Evolutionary conservation across 495 filamentous ascomycete genomes (phyloP), one percentile per base, ranked within the genome.

Genomic region (Neurospora sp.): DNA sequence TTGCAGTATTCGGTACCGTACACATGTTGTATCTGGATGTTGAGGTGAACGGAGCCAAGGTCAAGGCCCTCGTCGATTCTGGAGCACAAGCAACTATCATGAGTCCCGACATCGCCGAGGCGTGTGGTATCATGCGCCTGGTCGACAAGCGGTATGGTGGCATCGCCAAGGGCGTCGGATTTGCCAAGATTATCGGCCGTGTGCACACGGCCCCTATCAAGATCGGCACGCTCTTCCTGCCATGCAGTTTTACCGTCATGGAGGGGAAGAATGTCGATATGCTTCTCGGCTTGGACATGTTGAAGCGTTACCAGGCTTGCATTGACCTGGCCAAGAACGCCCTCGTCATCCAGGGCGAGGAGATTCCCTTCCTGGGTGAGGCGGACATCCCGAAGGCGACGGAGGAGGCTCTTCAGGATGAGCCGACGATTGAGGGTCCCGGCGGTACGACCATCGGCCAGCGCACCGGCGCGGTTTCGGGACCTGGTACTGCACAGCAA

Each of bases 201-300:
- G 96, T 99, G 0, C 96, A 98, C 79, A 92, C 91, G 20, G 95
- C 96, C 16, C 93, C 93, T 81, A 95, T 98, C 80, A 93, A 92
- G 83, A 97, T 99, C 76, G 96, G 96, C 20, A 88, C 87, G 42
- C 88, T 95, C 78, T 94, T 93, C 78, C 87, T 99, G 70, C 90
- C 95, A 1, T 98, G 94, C 85, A 93, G 92, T 70, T 99, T 99
- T 82, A 98, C 96, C n/a, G 96, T 99, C 76, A 98, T 99, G 96
- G 96, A 99, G 83, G 96, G 96, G 42, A 99, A 98, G 82, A 90
- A 93, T 73, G 96, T 98, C n/a, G 96, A 98, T 77, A 85, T 99
- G 12, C 88, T 99, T 9, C 87, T 99, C 12, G 96, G 96, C 7
- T 84, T 99, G 66, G 96, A 99, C 80, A 99, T 99, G 92, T 84